phyloP scores from a whole-genome alignment of 73 alveolate genomes.

The Symbiodinium pilosum region DNA sequence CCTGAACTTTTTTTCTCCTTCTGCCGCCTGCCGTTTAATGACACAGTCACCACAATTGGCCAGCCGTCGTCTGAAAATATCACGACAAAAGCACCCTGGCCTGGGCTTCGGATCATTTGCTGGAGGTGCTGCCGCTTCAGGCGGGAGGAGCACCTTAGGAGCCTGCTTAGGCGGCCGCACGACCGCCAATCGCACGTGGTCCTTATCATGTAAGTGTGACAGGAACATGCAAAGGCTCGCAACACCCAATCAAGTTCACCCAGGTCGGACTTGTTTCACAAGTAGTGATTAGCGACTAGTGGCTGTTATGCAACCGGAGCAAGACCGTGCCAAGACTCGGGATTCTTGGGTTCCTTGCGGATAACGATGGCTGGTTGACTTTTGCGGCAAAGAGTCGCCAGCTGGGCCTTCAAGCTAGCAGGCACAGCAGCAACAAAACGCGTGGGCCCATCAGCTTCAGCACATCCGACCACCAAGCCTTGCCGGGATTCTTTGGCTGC shows the following conservation, averaged over 20 bases:
- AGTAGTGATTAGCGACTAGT: too few relatives aligned
- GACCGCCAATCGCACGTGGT: neutral
- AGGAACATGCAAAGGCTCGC: too few relatives aligned
- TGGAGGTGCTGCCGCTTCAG: too few relatives aligned
- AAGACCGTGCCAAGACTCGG: neutral
- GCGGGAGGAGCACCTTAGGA: neutral
- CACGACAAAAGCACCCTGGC: too few relatives aligned
- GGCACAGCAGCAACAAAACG: neutral
- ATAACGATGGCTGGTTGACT: neutral
- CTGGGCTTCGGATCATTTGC: too few relatives aligned
- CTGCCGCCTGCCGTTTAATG: too few relatives aligned
- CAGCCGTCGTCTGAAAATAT: too few relatives aligned
- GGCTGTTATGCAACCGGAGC: neutral
- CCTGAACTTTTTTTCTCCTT: too few relatives aligned
- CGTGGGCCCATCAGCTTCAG: too few relatives aligned
- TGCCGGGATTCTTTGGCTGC: conserved; percentile 3
- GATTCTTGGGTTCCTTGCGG: neutral
- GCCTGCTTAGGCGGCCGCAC: neutral
- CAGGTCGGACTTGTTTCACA: too few relatives aligned
- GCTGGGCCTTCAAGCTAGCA: neutral
- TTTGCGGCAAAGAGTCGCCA: neutral
- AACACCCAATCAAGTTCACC: too few relatives aligned
- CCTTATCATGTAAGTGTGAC: neutral
- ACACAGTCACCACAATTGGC: too few relatives aligned
- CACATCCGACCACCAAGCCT: neutral